Conservation (phyloP, 306 rosid species). For the Ammopiptanthus mongolicus region DNA sequence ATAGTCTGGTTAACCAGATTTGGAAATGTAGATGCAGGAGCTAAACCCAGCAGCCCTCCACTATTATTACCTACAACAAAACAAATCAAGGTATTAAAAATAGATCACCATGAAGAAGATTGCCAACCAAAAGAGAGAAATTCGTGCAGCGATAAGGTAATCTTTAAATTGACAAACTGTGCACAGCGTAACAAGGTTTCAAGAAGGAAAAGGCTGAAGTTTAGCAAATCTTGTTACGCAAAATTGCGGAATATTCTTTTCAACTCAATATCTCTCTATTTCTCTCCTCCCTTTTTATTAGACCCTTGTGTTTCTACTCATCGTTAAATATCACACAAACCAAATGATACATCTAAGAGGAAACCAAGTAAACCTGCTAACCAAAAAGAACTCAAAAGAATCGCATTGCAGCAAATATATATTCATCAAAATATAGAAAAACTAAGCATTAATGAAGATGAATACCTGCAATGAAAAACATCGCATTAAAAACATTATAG, state of each 20-base stretch:
- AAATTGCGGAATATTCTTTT: not conserved
- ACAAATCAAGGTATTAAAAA: constrained; percentile 20
- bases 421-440: not conserved
- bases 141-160: not conserved
- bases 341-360: not conserved
- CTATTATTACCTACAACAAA: constrained; percentile 50
- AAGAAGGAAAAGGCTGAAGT: not conserved
- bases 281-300: not conserved
- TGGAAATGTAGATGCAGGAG: constrained; percentile 74
- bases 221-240: not conserved
- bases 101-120: not conserved
- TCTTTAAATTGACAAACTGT: not conserved
- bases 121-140: constrained; percentile 7
- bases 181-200: not conserved
- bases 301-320: not conserved
- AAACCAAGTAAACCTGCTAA: not conserved
- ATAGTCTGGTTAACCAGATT: constrained; percentile 89
- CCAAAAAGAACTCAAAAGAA: constrained; percentile 4
- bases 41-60: constrained; percentile 85
- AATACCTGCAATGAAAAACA: constrained; percentile 95
- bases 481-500: not conserved
- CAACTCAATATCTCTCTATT: not conserved
- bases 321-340: not conserved
- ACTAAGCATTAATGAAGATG: not conserved
- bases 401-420: not conserved